Base-by-base conservation (phyloP, 257 asterid species). In the Petunia axillaris region DNA sequence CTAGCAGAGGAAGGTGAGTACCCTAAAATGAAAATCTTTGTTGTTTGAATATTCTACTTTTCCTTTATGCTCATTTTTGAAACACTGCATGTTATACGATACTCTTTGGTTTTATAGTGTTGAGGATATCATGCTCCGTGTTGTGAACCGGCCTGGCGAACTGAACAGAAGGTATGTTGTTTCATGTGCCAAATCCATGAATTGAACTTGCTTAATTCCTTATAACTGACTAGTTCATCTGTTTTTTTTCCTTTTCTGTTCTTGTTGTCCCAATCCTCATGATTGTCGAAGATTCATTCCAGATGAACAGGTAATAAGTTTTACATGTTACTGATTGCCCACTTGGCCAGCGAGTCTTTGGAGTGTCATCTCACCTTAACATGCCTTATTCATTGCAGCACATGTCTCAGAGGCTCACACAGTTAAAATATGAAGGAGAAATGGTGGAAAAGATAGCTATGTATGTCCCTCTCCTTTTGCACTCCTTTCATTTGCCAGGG, bases 81-180 rank as follows among this genome's bases (percentile, higher is more conserved):
- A 14, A 48, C 5, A 64, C 15, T 2, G 4, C 10, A 62, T 50
- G 10, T 50, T 4, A 83, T 35, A 41, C 1, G 41, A 50, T 14
- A 6, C 79, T 67, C 3, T 43, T 63, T n/a, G 67, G 76, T 52
- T 80, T 50, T 53, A 16, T 58, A 93, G 93, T 85, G 86, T 90
- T 83, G 97, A 93, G 81, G 93, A 93, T 82, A 84, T 88, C 40
- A 84, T 91, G 75, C 93, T 91, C 43, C 89, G 90, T 6, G 86
- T 89, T 76, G 85, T 93, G 63, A 86, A 89, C 57, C 82, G 88
- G 63, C 91, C 93, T 8, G 90, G 87, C 66, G 97, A 90, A 70
- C 79, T 86, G 65, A 84, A 89, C 83, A 89, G 89, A 79, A 90
- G 91, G 96, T 91, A 83, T 44, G 86, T 75, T 25, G 41, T 6